A percentile compares a stretch with the other conserved stretches of the same genome.
These are phyloP conservation scores for Boletellus sp. DNA, from an alignment of 768 basidiomycete species.

Conservation along the genomic window DNA sequence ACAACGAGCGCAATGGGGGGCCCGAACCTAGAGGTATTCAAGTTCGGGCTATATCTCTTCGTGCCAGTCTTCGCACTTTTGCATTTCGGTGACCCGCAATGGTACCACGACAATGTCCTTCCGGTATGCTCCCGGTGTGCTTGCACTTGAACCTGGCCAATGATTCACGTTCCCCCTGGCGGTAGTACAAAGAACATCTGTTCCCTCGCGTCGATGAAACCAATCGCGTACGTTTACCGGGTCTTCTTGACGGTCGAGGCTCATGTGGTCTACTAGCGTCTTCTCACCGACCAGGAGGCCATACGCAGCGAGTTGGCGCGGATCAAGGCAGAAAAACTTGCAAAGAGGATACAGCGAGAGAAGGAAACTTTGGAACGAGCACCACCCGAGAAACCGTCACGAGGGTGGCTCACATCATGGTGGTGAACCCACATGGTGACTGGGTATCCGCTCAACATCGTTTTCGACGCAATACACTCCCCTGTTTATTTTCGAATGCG, in stretches of 20 bases:
- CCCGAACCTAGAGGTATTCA: slow-evolving; percentile 86
- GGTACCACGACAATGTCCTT: slow-evolving; percentile 76
- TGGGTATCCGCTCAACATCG: slow-evolving; percentile 18
- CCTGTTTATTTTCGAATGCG: slow-evolving; percentile 16
- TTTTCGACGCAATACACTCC: neutral
- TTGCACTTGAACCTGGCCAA: neutral
- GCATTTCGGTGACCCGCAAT: slow-evolving; percentile 85
- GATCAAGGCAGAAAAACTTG: slow-evolving; percentile 61
- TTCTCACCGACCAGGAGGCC: slow-evolving; percentile 64
- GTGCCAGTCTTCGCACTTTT: slow-evolving; percentile 77
- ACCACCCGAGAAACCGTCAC: slow-evolving; percentile 17
- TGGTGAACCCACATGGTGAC: slow-evolving; percentile 20
- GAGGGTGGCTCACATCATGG: slow-evolving; percentile 27
- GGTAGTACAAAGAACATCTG: slow-evolving; percentile 67
- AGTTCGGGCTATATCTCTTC: slow-evolving; percentile 83
- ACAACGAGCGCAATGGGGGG: slow-evolving; percentile 56
- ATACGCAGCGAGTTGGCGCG: slow-evolving; percentile 68
- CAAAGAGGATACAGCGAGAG: slow-evolving; percentile 41
- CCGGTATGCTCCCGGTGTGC: slow-evolving; percentile 47
- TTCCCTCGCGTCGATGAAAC: slow-evolving; percentile 63
- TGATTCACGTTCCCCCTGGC: neutral
- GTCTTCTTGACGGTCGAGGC: neutral
- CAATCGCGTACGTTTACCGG: slow-evolving; percentile 39
- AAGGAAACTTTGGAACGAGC: slow-evolving; percentile 30
- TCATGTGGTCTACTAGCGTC: slow-evolving; percentile 36